A percentile compares a stretch with the other conserved stretches of the same genome.
These are phyloP conservation scores for Moesziomyces aphidis DNA, from an alignment of 1,284 basidiomycete species.

Conservation along the genomic window DNA sequence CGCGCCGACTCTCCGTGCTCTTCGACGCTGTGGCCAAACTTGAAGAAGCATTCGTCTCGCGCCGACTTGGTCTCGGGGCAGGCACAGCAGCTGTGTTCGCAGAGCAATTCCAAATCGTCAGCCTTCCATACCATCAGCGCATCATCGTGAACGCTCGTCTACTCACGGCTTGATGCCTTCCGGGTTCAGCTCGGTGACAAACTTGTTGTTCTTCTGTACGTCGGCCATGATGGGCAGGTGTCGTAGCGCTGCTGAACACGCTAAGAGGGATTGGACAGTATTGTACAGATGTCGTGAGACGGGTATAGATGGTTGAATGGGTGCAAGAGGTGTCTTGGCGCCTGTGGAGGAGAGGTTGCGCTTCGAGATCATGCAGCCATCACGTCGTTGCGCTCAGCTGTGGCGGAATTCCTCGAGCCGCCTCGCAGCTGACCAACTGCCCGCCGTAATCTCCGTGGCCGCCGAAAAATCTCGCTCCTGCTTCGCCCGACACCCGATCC, in stretches of 20 bases:
- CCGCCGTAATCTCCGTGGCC: conserved; percentile 2
- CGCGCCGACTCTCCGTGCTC: conserved; percentile 74
- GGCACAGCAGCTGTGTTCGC: conserved; percentile 78
- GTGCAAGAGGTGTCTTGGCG: background rate
- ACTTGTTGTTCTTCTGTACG: conserved; percentile 47
- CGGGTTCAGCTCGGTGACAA: conserved; percentile 76
- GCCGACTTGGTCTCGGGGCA: conserved; percentile 92
- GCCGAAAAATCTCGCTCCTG: conserved; percentile 3
- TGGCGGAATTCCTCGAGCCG: conserved; percentile 18
- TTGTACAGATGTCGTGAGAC: background rate
- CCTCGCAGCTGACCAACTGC: conserved; percentile 1
- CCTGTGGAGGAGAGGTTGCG: background rate
- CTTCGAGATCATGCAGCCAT: conserved; percentile 14
- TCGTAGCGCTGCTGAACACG: background rate
- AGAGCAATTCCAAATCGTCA: no score
- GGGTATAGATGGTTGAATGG: background rate
- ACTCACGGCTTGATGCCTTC: conserved; percentile 90
- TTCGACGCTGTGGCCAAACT: conserved; percentile 74
- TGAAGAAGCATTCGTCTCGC: conserved; percentile 93
- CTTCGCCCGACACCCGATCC: conserved; percentile 8
- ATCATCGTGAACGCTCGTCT: conserved; percentile 52
- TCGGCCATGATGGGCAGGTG: conserved; percentile 24
- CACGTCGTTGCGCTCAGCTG: conserved; percentile 26
- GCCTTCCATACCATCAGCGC: no score
- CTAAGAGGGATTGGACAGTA: no score